Conservation (phyloP, 225 moss, liverwort and hornwort genomes). For the Takakia lepidozioides region DNA sequence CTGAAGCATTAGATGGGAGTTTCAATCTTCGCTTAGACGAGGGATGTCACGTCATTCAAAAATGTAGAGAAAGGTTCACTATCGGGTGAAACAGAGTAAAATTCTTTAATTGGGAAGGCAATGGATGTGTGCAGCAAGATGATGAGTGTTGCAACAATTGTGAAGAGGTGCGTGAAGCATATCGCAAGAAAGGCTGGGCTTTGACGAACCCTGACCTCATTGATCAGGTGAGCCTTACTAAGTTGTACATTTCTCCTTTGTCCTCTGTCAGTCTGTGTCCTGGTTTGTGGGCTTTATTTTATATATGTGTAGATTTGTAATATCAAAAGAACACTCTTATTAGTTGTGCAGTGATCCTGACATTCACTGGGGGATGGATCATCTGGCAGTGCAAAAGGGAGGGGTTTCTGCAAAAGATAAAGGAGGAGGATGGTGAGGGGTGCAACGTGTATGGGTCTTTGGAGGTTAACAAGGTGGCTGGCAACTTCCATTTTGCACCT, state of each 20-base stretch:
- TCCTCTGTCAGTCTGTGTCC: too few relatives aligned
- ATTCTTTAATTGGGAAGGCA: neutral
- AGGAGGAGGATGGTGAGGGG: conserved; percentile 94
- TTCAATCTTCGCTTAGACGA: too few relatives aligned
- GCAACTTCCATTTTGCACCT: conserved; percentile 99
- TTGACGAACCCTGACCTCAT: conserved; percentile 80
- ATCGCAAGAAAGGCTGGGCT: conserved; percentile 94
- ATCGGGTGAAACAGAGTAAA: neutral
- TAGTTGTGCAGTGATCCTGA: too few relatives aligned
- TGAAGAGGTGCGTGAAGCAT: conserved; percentile 97
- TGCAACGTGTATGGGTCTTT: conserved; percentile 89
- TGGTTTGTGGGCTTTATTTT: too few relatives aligned
- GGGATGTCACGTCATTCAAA: neutral
- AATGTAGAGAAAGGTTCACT: neutral
- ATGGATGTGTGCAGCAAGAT: conserved; percentile 42
- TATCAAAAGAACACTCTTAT: too few relatives aligned
- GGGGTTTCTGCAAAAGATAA: conserved; percentile 84
- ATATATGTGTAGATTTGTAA: too few relatives aligned
- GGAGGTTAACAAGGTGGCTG: conserved; percentile 97
- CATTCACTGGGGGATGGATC: too few relatives aligned
- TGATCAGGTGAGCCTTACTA: conserved; percentile 69
- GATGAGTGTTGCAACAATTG: conserved; percentile 91
- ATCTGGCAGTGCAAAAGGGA: conserved; percentile 82
- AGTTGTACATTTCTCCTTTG: too few relatives aligned
- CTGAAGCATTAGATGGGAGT: too few relatives aligned